Conservation (phyloP, 2,329 filamentous ascomycete species). For the Ascosphaera aggregata region DNA sequence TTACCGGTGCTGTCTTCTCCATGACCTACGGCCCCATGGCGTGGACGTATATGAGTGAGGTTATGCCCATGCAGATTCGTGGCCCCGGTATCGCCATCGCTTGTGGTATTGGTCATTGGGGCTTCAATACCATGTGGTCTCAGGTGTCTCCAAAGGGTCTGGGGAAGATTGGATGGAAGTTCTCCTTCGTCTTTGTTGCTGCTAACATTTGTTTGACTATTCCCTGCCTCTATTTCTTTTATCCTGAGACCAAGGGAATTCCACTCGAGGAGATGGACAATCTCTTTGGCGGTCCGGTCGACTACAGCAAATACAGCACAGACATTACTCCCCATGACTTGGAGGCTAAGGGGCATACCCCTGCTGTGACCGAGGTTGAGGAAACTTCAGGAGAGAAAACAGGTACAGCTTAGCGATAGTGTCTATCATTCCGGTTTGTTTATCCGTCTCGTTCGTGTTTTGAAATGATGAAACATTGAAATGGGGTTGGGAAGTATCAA, state of each 20-base stretch:
- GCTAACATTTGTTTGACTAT: slow-evolving; percentile 17
- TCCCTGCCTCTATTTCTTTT: slow-evolving; percentile 21
- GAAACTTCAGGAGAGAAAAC: too few species aligned
- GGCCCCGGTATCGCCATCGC: slow-evolving; percentile 21
- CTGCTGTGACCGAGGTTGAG: too few species aligned
- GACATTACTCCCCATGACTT: too few species aligned
- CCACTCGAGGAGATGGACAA: slow-evolving; percentile 14
- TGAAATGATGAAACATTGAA: too few species aligned
- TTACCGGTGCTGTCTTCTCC: slow-evolving; percentile 35
- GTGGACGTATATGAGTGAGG: slow-evolving; percentile 24
- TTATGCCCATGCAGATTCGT: slow-evolving; percentile 23
- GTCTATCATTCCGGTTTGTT: too few species aligned
- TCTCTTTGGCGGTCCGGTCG: slow-evolving; percentile 11
- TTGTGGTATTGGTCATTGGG: slow-evolving; percentile 13
- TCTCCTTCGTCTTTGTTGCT: slow-evolving; percentile 13
- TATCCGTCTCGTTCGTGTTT: too few species aligned
- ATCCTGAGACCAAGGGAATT: slow-evolving; percentile 29
- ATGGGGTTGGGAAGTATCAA: too few species aligned
- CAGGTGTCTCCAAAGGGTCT: slow-evolving; percentile 7
- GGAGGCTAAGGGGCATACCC: too few species aligned
- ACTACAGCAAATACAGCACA: too few species aligned
- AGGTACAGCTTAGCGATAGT: too few species aligned
- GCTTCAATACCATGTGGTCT: not conserved
- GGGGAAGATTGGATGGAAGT: slow-evolving; percentile 12
- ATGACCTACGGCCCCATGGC: slow-evolving; percentile 34